Evolutionary conservation across 2,329 filamentous ascomycete species (phyloP), one percentile per base, ranked within the genome.

Genomic region (Coniochaeta sp.): DNA sequence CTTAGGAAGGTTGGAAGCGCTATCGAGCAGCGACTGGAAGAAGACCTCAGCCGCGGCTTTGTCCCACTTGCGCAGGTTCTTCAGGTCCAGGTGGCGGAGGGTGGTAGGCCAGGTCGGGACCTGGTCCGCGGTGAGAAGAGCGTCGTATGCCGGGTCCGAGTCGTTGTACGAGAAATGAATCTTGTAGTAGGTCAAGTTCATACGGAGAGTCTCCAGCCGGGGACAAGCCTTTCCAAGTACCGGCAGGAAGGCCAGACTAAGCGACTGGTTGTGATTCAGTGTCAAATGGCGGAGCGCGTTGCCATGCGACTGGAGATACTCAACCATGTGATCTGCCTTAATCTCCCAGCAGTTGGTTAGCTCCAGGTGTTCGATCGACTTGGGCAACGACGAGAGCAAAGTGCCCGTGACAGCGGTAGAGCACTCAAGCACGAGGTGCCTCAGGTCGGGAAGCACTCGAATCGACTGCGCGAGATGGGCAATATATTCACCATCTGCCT

Each of bases 171-270:
- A 80, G 50, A 78, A 48, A 20, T 4, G 26, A 74, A 53, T 89
- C 82, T 85, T 86, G 67, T 83, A 91, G 62, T 91, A 94, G 13
- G 82, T 85, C 49, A 95, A 72, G 58, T 95, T 89, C 76, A 95
- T 85, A 48, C 78, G 80, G 33, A 97, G 73, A 22, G 80, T 76
- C 60, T 85, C 75, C 6, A 97, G 74, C 3, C 76, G 74, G 0
- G 89, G 89, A 61, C 91, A 96, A 1, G 79, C 76, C 4, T 71
- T 65, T 16, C 79, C 82, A 45, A 97, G 69, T 24, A 77, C 67
- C 0, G 82, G 78, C 6, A 94, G 73, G 60, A 96, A 96, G 0
- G 78, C 81, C 35, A 96, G 70, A 60, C 84, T 86, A 33, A 96
- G 73, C 2, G 85, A 83, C 55, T 89, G 84, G 60, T 95, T 95